Conservation (phyloP, 169 alveolate genomes). For the Eimeria acervulina region DNA sequence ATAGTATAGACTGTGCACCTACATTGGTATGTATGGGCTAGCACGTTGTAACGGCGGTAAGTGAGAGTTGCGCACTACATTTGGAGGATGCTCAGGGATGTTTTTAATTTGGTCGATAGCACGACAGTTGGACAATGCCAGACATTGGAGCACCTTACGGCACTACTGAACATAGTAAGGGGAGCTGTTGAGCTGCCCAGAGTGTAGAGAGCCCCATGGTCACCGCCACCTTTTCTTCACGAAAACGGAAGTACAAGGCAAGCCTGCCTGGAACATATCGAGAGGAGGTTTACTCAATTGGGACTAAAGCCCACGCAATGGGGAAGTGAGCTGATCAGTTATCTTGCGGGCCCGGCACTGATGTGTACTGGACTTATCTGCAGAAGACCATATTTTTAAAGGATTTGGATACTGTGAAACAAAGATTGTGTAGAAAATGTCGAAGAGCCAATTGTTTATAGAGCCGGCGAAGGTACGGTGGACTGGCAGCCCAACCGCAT, state of each 20-base stretch:
- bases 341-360: not conserved
- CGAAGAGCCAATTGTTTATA: not conserved
- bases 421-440: not conserved
- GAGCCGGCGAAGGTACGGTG: conserved; percentile 13
- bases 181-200: not conserved
- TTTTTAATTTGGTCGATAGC: too few relatives aligned
- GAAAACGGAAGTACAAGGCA: not conserved
- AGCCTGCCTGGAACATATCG: not conserved
- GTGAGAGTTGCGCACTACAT: too few relatives aligned
- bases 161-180: too few relatives aligned
- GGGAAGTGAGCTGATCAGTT: not conserved
- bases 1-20: too few relatives aligned
- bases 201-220: not conserved
- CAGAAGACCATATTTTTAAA: not conserved
- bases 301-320: not conserved
- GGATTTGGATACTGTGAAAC: not conserved
- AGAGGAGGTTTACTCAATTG: not conserved
- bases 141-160: too few relatives aligned
- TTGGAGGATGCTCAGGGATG: too few relatives aligned
- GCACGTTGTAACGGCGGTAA: too few relatives aligned
- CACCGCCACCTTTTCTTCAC: not conserved
- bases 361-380: not conserved
- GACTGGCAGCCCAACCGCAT: not conserved
- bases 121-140: too few relatives aligned
- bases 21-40: too few relatives aligned